phyloP scores from a whole-genome alignment of 306 rosid genomes.

The Lithocarpus polystachyus region DNA sequence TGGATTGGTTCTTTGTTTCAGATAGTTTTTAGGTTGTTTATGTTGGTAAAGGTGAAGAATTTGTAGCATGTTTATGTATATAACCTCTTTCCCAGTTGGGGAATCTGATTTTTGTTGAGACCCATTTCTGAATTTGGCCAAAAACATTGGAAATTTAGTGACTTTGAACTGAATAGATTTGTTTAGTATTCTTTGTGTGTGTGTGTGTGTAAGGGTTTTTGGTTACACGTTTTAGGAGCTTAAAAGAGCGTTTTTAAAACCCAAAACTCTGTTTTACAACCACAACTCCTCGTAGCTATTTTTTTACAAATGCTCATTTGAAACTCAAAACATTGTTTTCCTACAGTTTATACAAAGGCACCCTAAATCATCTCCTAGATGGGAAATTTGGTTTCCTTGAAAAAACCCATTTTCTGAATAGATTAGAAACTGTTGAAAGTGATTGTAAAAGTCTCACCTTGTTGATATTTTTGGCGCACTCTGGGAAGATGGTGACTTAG shows the following conservation, averaged over 20 bases:
- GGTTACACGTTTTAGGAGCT: too few species aligned
- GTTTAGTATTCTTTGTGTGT: neutral
- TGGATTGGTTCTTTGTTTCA: neutral
- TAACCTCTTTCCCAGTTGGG: neutral
- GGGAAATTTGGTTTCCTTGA: neutral
- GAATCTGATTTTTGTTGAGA: neutral
- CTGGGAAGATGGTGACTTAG: neutral
- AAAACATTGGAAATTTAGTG: neutral
- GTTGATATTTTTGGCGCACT: neutral
- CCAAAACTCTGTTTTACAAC: too few species aligned
- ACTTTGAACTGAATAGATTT: neutral
- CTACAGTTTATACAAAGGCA: too few species aligned
- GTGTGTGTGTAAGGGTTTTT: neutral
- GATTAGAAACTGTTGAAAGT: neutral
- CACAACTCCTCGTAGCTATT: too few species aligned
- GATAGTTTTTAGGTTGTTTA: neutral
- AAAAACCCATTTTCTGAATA: neutral
- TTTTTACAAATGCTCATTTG: too few species aligned
- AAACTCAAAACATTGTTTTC: too few species aligned
- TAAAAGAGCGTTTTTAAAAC: too few species aligned
- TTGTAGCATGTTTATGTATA: neutral
- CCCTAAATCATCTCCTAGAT: neutral
- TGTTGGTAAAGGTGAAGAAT: neutral
- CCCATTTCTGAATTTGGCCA: neutral
- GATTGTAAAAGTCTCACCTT: neutral